Conservation (phyloP, 108 stramenopile genomes). For the Stephanodiscus minutulus region DNA sequence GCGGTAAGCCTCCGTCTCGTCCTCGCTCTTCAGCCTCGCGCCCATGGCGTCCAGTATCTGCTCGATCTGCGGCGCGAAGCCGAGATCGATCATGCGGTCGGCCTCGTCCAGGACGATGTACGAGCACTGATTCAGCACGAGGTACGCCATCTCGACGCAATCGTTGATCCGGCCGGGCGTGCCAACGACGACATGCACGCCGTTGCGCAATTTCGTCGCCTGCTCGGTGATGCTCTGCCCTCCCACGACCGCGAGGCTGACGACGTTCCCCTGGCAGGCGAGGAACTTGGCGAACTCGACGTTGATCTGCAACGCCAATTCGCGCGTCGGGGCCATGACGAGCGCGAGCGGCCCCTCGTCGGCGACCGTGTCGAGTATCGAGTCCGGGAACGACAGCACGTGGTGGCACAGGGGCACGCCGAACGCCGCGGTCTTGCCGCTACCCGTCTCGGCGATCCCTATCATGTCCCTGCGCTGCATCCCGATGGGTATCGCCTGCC, state of each 20-base stretch:
- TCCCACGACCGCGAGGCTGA: conserved; percentile 81
- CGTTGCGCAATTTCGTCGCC: conserved; percentile 83
- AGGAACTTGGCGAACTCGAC: conserved; percentile 87
- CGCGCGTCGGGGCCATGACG: conserved; percentile 96
- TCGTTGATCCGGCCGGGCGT: conserved; percentile 98
- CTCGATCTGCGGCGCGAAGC: conserved; percentile 93
- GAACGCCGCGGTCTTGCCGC: conserved; percentile 95
- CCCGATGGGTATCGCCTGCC: conserved; percentile 93
- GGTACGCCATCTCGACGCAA: conserved; percentile 90
- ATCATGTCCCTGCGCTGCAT: conserved; percentile 95
- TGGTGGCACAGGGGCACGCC: conserved; percentile 90
- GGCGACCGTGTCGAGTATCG: conserved; percentile 59
- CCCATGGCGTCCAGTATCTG: conserved; percentile 94
- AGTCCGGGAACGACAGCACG: conserved; percentile 67
- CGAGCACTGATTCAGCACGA: conserved; percentile 96
- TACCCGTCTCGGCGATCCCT: conserved; percentile 97
- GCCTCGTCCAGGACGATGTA: conserved; percentile 97
- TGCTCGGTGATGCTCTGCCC: conserved; percentile 92
- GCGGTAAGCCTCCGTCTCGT: conserved; percentile 78
- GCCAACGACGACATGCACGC: conserved; percentile 95
- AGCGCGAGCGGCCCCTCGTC: conserved; percentile 94
- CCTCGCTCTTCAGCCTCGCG: conserved; percentile 79
- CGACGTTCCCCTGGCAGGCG: conserved; percentile 42
- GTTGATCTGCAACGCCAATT: conserved; percentile 95
- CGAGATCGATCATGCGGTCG: conserved; percentile 93